Evolutionary conservation across 495 filamentous ascomycete genomes (phyloP).

Genomic region (Aspergillus carlsbadensis): DNA sequence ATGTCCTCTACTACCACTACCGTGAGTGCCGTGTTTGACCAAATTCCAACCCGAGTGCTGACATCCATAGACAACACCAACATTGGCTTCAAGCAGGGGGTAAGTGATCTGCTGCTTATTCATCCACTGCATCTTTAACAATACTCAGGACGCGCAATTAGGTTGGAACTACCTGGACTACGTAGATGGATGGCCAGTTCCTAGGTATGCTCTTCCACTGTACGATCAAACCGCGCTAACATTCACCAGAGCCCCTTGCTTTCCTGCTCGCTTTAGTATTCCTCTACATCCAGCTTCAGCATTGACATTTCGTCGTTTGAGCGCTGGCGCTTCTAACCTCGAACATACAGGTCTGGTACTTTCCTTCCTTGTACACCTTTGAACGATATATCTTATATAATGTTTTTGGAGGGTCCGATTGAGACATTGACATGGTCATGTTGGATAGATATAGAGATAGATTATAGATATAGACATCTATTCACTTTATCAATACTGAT

Average conservation of each 20-base stretch:
- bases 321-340: conserved; percentile 7
- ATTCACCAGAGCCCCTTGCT: neutral
- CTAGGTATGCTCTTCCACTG: conserved; percentile 18
- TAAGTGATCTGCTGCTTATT: conserved; percentile 20
- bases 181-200: conserved; percentile 43
- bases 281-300: neutral
- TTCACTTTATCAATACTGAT: too few species aligned
- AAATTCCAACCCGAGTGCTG: neutral
- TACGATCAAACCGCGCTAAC: neutral
- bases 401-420: too few species aligned
- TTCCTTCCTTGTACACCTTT: neutral
- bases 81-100: conserved; percentile 37
- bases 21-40: conserved; percentile 11
- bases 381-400: too few species aligned
- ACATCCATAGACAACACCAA: conserved; percentile 36
- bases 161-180: conserved; percentile 47
- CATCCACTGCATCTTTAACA: neutral
- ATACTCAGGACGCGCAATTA: conserved; percentile 40
- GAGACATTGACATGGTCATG: too few species aligned
- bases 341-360: neutral
- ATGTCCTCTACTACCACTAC: conserved; percentile 52
- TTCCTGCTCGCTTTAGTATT: neutral
- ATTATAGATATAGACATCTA: too few species aligned
- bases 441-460: too few species aligned
- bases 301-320: neutral